phyloP scores from a whole-genome alignment of 768 basidiomycete genomes.

The Boletus vermiculosoides region DNA sequence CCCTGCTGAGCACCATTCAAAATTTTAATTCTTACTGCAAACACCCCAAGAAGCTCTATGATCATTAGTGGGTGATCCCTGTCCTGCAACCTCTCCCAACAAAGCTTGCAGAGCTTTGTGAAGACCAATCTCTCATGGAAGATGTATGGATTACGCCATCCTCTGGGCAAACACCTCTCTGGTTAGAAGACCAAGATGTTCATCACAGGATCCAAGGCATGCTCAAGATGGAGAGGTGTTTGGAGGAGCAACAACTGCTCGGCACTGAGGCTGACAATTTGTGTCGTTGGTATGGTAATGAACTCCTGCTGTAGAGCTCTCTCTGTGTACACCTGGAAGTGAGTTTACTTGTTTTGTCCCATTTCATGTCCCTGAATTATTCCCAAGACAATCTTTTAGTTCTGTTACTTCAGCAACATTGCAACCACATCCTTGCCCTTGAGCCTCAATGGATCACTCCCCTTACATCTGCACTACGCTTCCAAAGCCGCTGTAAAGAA shows the following conservation, averaged over 20 bases:
- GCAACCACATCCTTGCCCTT: too few species aligned
- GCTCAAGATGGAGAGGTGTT: neutral
- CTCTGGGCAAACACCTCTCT: accelerated
- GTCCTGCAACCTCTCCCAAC: neutral
- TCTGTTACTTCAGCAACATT: too few species aligned
- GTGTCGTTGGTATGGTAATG: neutral
- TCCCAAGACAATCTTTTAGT: too few species aligned
- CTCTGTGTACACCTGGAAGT: constrained; percentile 1
- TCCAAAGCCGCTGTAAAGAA: too few species aligned
- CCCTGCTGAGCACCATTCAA: neutral
- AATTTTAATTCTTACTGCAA: neutral
- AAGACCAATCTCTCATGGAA: neutral
- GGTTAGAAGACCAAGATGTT: neutral
- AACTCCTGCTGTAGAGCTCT: neutral
- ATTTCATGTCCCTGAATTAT: too few species aligned
- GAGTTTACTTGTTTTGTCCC: too few species aligned
- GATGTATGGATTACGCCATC: neutral
- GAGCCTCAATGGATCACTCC: too few species aligned
- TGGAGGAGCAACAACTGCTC: neutral
- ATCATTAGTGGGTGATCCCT: neutral
- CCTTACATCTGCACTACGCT: too few species aligned
- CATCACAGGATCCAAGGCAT: neutral
- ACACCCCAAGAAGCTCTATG: neutral
- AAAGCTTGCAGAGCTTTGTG: neutral
- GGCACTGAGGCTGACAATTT: neutral